Conservation (phyloP, 495 filamentous ascomycete species). For the Glutinoglossum americanum region DNA sequence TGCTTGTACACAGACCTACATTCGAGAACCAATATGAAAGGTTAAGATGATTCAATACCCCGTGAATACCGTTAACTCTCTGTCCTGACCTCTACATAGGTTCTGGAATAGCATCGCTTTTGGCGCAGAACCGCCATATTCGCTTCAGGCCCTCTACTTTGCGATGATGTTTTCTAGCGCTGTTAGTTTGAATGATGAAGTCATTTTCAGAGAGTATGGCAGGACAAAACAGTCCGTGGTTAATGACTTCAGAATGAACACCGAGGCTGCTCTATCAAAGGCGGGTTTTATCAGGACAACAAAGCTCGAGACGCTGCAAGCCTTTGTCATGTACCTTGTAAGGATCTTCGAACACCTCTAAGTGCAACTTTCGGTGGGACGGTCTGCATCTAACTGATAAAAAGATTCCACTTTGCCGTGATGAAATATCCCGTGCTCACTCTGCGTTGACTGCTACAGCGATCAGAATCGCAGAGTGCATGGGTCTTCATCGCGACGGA, state of each 20-base stretch:
- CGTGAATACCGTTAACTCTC: neutral
- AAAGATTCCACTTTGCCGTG: slow-evolving; percentile 46
- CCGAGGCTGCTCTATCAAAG: slow-evolving; percentile 39
- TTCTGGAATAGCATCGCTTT: slow-evolving; percentile 38
- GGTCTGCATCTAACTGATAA: neutral
- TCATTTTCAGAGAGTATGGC: slow-evolving; percentile 25
- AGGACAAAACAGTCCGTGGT: slow-evolving; percentile 29
- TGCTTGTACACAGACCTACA: slow-evolving; percentile 38
- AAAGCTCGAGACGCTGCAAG: slow-evolving; percentile 47
- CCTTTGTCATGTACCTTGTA: slow-evolving; percentile 52
- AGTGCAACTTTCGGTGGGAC: neutral
- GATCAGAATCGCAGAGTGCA: slow-evolving; percentile 12
- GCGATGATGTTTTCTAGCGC: slow-evolving; percentile 44
- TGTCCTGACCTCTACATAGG: slow-evolving; percentile 8
- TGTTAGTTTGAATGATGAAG: slow-evolving; percentile 36
- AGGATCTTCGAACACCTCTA: slow-evolving; percentile 9
- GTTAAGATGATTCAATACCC: neutral
- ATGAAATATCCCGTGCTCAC: slow-evolving; percentile 47
- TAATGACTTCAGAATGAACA: slow-evolving; percentile 35
- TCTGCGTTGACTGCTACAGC: slow-evolving; percentile 47
- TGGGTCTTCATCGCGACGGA: slow-evolving; percentile 10
- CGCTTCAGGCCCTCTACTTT: slow-evolving; percentile 43
- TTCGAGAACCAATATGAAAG: slow-evolving; percentile 34
- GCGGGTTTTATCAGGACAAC: slow-evolving; percentile 50
- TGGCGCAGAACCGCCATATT: slow-evolving; percentile 34